phyloP scores from a whole-genome alignment of 805 yeast species.

The Pichia kluyveri region DNA sequence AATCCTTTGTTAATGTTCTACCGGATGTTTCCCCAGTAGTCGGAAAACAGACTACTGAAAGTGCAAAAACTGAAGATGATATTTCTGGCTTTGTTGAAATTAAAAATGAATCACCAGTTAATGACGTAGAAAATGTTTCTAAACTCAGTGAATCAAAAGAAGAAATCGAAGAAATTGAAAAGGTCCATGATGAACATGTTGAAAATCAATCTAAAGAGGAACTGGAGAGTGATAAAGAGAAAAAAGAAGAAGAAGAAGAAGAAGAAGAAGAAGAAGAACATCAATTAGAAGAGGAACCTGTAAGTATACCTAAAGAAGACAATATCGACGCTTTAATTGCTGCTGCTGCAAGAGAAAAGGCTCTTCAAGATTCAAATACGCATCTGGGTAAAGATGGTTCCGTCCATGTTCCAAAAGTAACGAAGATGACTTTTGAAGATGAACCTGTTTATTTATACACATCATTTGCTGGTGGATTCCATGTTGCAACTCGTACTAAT shows the following conservation, averaged over 20 bases:
- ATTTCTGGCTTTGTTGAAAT: too few relatives aligned
- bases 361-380: slow-evolving; percentile 1
- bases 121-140: too few relatives aligned
- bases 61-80: too few relatives aligned
- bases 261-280: background rate
- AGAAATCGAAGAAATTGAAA: too few relatives aligned
- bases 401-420: slow-evolving; percentile 25
- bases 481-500: slow-evolving; percentile 69
- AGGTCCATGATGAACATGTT: too few relatives aligned
- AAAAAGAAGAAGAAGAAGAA: background rate
- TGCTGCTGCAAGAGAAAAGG: slow-evolving; percentile 21
- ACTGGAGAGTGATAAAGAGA: background rate
- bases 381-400: slow-evolving; percentile 13
- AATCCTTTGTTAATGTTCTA: too few relatives aligned
- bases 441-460: slow-evolving; percentile 74
- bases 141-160: too few relatives aligned
- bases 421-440: slow-evolving; percentile 30
- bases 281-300: background rate
- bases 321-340: slow-evolving; percentile 20
- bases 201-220: too few relatives aligned
- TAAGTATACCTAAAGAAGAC: slow-evolving; percentile 10
- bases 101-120: too few relatives aligned
- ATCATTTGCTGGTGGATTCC: slow-evolving; percentile 82
- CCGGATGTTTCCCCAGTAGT: too few relatives aligned
- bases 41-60: too few relatives aligned